These are phyloP conservation scores for Melanogaster broomeanus DNA, from an alignment of 768 basidiomycete genomes.

Conservation along the genomic window DNA sequence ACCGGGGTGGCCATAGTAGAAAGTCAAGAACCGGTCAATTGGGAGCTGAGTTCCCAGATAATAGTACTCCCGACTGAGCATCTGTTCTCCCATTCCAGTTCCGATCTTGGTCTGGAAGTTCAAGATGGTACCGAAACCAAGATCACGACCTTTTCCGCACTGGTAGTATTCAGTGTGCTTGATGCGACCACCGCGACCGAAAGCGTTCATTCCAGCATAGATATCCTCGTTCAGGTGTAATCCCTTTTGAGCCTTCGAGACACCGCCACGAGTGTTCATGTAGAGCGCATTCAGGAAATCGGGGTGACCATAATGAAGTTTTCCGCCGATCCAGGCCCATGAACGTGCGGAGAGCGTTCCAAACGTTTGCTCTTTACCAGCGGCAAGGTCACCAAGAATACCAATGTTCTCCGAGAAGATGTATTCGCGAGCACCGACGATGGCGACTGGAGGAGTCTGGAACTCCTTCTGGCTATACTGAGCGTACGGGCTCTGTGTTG, in stretches of 20 bases:
- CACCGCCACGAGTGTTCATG: constrained; percentile 98
- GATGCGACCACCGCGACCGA: constrained; percentile 95
- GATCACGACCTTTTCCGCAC: constrained; percentile 97
- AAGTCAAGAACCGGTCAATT: constrained; percentile 97
- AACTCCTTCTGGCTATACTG: constrained; percentile 90
- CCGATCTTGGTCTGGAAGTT: constrained; percentile 99
- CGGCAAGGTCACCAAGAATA: constrained; percentile 96
- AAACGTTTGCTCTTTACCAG: constrained; percentile 99
- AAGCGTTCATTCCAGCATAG: constrained; percentile 98
- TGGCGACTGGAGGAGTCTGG: constrained; percentile 87
- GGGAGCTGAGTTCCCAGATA: constrained; percentile 98
- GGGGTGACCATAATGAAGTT: constrained; percentile 98
- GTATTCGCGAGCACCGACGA: constrained; percentile 98
- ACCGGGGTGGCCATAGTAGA: constrained; percentile 99
- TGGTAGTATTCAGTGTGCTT: constrained; percentile 99
- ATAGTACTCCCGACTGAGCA: constrained; percentile 99
- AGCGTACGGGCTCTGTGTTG: constrained; percentile 88
- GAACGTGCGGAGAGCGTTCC: constrained; percentile 96
- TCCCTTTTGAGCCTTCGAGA: constrained; percentile 99
- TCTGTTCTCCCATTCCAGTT: constrained; percentile 99
- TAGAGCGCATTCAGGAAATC: constrained; percentile 98
- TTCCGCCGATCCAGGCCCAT: constrained; percentile 97
- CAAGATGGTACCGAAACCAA: constrained; percentile 97
- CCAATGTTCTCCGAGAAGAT: constrained; percentile 99
- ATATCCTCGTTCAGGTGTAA: constrained; percentile 99